These are phyloP conservation scores for Globisporangium spinosum DNA, from an alignment of 352 stramenopile species.

Conservation along the genomic window DNA sequence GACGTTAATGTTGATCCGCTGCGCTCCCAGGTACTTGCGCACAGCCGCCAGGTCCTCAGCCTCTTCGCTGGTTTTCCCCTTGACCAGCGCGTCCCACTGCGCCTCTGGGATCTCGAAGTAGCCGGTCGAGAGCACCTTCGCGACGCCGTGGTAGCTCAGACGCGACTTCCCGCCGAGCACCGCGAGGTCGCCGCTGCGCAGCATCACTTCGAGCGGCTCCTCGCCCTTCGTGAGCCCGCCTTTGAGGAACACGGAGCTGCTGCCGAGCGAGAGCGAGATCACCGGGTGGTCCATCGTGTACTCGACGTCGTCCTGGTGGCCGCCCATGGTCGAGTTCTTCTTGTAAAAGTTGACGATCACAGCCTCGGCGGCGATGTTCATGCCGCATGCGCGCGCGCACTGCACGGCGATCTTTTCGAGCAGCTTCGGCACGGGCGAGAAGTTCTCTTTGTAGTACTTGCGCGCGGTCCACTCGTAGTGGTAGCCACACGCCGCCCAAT, in stretches of 20 bases:
- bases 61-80: constrained; percentile 7
- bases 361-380: constrained; percentile 53
- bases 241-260: constrained; percentile 73
- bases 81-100: constrained; percentile 24
- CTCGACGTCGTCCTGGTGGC: constrained; percentile 82
- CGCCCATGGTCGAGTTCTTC: constrained; percentile 69
- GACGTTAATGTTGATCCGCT: constrained; percentile 83
- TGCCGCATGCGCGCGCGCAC: constrained; percentile 50
- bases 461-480: constrained; percentile 83
- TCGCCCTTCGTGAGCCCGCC: constrained; percentile 61
- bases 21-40: constrained; percentile 42
- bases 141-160: constrained; percentile 71
- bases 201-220: constrained; percentile 48
- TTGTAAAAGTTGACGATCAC: constrained; percentile 88
- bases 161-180: constrained; percentile 57
- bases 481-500: constrained; percentile 67
- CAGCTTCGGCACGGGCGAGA: constrained; percentile 44
- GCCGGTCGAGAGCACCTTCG: constrained; percentile 44
- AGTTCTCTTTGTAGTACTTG: constrained; percentile 57
- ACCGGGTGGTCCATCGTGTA: constrained; percentile 81
- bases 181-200: constrained; percentile 68
- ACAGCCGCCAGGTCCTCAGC: constrained; percentile 40
- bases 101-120: constrained; percentile 29
- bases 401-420: constrained; percentile 37
- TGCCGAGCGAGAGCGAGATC: constrained; percentile 73